Evolutionary conservation across 352 stramenopile species (phyloP).

Genomic region (Phytophthora rubi): DNA sequence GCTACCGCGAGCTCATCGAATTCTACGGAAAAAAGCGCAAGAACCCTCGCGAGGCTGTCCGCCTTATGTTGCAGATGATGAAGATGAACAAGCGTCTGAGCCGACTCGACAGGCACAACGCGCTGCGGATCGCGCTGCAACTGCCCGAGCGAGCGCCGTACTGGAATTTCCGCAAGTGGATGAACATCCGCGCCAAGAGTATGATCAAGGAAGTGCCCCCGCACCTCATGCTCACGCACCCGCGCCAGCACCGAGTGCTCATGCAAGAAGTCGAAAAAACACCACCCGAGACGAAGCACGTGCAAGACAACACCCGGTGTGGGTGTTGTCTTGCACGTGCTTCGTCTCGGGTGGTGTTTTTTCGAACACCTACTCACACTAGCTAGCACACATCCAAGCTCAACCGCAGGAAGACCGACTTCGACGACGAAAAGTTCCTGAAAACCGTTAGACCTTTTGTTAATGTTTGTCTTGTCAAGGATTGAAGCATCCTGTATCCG

Average conservation of each 20-base stretch:
- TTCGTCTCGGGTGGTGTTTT: no score
- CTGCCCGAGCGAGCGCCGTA: conserved; percentile 74
- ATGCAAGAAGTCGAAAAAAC: conserved; percentile 21
- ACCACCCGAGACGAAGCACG: conserved; percentile 14
- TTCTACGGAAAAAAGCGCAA: conserved; percentile 71
- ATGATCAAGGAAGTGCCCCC: conserved; percentile 63
- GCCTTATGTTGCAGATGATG: conserved; percentile 89
- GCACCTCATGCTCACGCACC: conserved; percentile 65
- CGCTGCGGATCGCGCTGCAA: conserved; percentile 62
- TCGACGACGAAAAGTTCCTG: conserved; percentile 44
- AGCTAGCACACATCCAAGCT: conserved; percentile 38
- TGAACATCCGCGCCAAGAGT: conserved; percentile 68
- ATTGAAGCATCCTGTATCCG: neutral
- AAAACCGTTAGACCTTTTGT: conserved; percentile 39
- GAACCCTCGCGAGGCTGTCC: conserved; percentile 68
- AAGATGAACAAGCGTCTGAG: conserved; percentile 78
- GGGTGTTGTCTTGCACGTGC: no score
- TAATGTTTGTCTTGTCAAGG: conserved; percentile 1
- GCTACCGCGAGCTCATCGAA: conserved; percentile 75
- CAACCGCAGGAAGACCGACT: conserved; percentile 36
- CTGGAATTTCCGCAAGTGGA: conserved; percentile 91
- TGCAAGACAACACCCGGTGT: conserved; percentile 29
- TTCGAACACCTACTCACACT: conserved; percentile 27
- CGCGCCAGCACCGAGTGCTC: conserved; percentile 32
- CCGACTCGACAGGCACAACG: conserved; percentile 83